phyloP scores from a whole-genome alignment of 108 stramenopile genomes.

The Cyclostephanos invisitatus region DNA sequence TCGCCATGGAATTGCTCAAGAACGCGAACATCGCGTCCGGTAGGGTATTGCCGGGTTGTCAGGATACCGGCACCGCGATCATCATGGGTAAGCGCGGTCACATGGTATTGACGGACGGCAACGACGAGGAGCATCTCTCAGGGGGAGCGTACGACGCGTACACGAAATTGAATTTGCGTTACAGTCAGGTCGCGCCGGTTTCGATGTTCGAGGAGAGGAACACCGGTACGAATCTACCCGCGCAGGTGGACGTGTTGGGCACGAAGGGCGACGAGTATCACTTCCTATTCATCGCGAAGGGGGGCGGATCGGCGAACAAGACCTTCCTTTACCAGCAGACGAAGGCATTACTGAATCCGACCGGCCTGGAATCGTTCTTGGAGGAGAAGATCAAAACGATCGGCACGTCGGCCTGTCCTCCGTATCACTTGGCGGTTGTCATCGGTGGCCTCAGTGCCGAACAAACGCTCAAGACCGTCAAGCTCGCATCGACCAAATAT shows the following conservation, averaged over 20 bases:
- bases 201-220: conserved; percentile 96
- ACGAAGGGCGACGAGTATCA: conserved; percentile 85
- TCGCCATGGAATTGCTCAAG: conserved; percentile 93
- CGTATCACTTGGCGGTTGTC: conserved; percentile 94
- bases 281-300: conserved; percentile 96
- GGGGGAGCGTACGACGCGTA: conserved; percentile 92
- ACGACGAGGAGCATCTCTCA: conserved; percentile 89
- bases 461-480: conserved; percentile 93
- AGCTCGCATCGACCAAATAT: conserved; percentile 92
- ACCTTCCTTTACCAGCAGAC: conserved; percentile 97
- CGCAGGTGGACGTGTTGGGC: conserved; percentile 92
- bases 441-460: conserved; percentile 95
- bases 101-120: conserved; percentile 92
- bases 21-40: conserved; percentile 95
- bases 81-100: conserved; percentile 92
- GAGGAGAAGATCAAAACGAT: conserved; percentile 93
- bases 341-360: conserved; percentile 90
- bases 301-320: conserved; percentile 96
- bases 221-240: conserved; percentile 93
- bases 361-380: conserved; percentile 84
- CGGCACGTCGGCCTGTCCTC: conserved; percentile 95
- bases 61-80: conserved; percentile 97
- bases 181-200: conserved; percentile 92
- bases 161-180: conserved; percentile 87
- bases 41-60: conserved; percentile 90